Conservation (phyloP, 169 alveolate genomes). For the Plasmodium inui region DNA sequence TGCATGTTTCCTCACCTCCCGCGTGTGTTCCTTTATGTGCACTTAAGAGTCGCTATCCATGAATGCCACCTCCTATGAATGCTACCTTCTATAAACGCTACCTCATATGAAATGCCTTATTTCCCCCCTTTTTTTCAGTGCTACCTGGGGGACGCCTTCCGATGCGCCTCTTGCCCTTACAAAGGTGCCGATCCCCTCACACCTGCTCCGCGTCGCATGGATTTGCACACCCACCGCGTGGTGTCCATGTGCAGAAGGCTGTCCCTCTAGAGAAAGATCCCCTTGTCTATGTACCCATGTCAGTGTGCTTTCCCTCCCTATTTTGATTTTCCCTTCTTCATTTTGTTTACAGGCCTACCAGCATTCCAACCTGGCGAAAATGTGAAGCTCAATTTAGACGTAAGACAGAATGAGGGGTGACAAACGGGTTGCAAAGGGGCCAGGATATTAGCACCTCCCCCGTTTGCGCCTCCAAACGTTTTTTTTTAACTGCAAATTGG, state of each 20-base stretch:
- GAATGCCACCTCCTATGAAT: not conserved
- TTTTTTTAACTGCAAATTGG: not conserved
- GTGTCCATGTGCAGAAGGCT: not conserved
- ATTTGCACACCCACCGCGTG: not conserved
- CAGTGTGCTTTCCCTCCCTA: not conserved
- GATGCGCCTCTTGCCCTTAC: constrained; percentile 75
- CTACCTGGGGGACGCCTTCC: constrained; percentile 67
- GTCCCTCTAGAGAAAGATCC: not conserved
- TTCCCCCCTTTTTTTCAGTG: constrained; percentile 11
- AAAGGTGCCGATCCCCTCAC: constrained; percentile 30
- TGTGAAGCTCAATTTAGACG: constrained; percentile 71
- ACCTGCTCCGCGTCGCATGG: not conserved
- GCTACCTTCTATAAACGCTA: not conserved
- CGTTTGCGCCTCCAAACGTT: not conserved
- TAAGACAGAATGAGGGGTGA: constrained; percentile 19
- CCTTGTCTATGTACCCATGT: not conserved
- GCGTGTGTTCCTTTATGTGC: not conserved
- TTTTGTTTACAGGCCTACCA: constrained; percentile 46
- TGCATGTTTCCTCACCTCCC: not conserved
- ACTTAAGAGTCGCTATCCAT: not conserved
- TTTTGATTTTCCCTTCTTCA: not conserved
- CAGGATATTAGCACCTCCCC: not conserved
- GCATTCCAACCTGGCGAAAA: constrained; percentile 74
- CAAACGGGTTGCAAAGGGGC: not conserved
- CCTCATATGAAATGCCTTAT: not conserved